phyloP scores from a whole-genome alignment of 2,329 filamentous ascomycete species.

The Aspergillus eucalypticola region DNA sequence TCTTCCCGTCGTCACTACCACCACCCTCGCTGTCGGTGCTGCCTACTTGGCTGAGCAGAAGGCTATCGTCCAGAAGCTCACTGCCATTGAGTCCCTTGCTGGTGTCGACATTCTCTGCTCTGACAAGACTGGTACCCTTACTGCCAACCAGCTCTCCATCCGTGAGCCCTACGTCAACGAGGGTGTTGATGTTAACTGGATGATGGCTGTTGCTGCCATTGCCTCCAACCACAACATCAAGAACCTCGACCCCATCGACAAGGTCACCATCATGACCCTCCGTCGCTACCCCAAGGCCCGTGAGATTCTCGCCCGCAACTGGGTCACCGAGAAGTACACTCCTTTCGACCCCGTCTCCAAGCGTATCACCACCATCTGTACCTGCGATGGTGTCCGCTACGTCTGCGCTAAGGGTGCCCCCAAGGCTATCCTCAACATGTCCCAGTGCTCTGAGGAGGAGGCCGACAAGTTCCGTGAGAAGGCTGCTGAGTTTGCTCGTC shows the following conservation, averaged over 20 bases:
- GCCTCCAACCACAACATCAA: constrained; percentile 78
- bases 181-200: constrained; percentile 78
- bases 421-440: constrained; percentile 70
- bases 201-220: constrained; percentile 77
- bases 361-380: constrained; percentile 71
- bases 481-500: constrained; percentile 72
- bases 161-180: constrained; percentile 75
- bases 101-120: constrained; percentile 77
- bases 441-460: constrained; percentile 66
- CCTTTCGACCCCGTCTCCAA: constrained; percentile 74
- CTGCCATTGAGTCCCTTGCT: constrained; percentile 73
- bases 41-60: constrained; percentile 76
- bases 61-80: constrained; percentile 77
- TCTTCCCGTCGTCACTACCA: constrained; percentile 77
- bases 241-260: constrained; percentile 76
- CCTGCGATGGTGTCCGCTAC: constrained; percentile 69
- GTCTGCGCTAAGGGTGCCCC: constrained; percentile 76
- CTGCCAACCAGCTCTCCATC: constrained; percentile 65
- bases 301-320: constrained; percentile 72
- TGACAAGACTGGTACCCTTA: constrained; percentile 76
- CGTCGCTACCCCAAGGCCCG: constrained; percentile 75
- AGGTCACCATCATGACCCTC: constrained; percentile 74
- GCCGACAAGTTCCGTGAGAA: constrained; percentile 69
- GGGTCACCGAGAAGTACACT: constrained; percentile 76
- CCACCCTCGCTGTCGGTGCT: constrained; percentile 73